Evolutionary conservation across 768 basidiomycete species (phyloP).

Genomic region (Lentinula lateritia): DNA sequence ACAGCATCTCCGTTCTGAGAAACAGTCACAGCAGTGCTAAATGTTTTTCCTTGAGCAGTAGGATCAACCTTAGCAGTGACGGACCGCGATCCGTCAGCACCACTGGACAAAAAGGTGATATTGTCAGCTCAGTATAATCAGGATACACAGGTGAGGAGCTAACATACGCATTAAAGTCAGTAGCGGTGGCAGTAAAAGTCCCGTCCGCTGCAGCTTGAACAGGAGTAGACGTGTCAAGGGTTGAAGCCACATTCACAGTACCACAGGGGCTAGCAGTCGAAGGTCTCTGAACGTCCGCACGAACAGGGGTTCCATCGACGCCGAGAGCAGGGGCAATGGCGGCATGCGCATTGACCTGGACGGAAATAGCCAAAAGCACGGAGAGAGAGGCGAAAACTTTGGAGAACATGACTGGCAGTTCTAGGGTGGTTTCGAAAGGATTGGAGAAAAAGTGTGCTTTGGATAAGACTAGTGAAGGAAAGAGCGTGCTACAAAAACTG

Average conservation of each 20-base stretch:
- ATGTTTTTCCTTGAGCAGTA: constrained; percentile 10
- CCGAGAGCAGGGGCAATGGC: background rate
- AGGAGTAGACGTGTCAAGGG: constrained; percentile 16
- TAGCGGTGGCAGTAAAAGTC: constrained; percentile 20
- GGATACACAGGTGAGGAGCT: background rate
- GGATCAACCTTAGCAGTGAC: constrained; percentile 12
- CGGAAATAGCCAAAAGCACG: background rate
- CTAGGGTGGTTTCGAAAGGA: background rate
- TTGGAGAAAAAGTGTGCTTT: background rate
- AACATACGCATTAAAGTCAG: constrained; percentile 31
- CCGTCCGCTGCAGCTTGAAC: constrained; percentile 19
- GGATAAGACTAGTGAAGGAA: background rate
- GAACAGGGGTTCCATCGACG: constrained; percentile 11
- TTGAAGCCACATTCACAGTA: constrained; percentile 10
- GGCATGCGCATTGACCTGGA: constrained; percentile 1
- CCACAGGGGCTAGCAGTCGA: constrained; percentile 13
- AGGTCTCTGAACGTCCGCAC: constrained; percentile 16
- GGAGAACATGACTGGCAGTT: constrained; percentile 8
- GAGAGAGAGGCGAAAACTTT: constrained; percentile 1
- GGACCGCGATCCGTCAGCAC: constrained; percentile 14
- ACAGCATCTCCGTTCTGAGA: constrained; percentile 14
- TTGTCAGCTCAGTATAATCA: background rate
- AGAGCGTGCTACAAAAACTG: constrained; percentile 1
- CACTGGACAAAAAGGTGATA: constrained; percentile 1
- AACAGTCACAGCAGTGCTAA: constrained; percentile 13